Conservation (phyloP, 805 yeast species). For the Cephaloascus albidus region DNA sequence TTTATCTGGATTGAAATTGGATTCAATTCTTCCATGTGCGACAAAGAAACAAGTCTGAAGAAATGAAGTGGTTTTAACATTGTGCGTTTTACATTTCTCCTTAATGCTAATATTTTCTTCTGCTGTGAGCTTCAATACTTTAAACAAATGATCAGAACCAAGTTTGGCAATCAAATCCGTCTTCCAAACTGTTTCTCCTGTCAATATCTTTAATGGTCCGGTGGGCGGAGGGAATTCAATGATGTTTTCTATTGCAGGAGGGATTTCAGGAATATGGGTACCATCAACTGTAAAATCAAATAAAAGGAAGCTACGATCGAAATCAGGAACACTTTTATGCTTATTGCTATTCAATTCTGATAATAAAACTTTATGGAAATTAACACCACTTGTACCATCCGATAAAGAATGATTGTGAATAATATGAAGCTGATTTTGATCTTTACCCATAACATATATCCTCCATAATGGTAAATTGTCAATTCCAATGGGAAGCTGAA, state of each 20-base stretch:
- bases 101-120: too few relatives aligned
- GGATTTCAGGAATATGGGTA: neutral
- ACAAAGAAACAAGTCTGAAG: neutral
- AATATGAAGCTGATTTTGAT: slow-evolving; percentile 5
- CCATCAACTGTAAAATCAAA: neutral
- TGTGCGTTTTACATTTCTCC: neutral
- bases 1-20: neutral
- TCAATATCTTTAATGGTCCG: too few relatives aligned
- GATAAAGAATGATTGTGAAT: slow-evolving; percentile 17
- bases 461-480: slow-evolving; percentile 10
- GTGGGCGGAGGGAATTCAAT: neutral
- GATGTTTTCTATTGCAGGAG: neutral
- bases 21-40: neutral
- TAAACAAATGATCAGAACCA: neutral
- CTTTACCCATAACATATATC: slow-evolving; percentile 6
- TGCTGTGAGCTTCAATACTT: neutral
- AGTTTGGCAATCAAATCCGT: neutral
- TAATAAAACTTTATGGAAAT: slow-evolving; percentile 16
- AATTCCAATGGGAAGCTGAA: neutral
- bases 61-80: neutral
- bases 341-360: slow-evolving; percentile 4
- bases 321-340: neutral
- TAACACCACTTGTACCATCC: slow-evolving; percentile 22
- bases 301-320: neutral
- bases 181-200: neutral